Percentiles rank a stretch among this genome's conserved stretches.
Evolutionary conservation across 2,329 filamentous ascomycete genomes (phyloP).

Genomic region (Ceratocystiopsis sp.): DNA sequence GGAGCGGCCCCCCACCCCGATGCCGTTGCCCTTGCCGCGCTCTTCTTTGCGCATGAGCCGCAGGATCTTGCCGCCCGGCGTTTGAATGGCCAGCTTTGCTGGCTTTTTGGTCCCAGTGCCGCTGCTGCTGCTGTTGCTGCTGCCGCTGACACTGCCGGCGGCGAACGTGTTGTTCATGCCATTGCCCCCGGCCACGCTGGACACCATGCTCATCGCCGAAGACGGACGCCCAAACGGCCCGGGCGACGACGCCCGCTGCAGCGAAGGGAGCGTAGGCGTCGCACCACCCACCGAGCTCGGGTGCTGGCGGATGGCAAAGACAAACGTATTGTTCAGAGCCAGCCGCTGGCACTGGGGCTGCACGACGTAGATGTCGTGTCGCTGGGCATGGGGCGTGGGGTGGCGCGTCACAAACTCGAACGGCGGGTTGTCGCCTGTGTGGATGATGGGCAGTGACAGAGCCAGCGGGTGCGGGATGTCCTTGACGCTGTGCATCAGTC

Average conservation of each 20-base stretch:
- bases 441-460: constrained; percentile 74
- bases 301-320: constrained; percentile 90
- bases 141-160: constrained; percentile 26
- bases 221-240: constrained; percentile 43
- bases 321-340: constrained; percentile 91
- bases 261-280: constrained; percentile 24
- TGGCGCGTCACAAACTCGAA: constrained; percentile 90
- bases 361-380: constrained; percentile 91
- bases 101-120: constrained; percentile 50
- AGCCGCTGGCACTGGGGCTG: constrained; percentile 84
- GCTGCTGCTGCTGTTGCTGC: constrained; percentile 27
- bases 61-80: constrained; percentile 85
- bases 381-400: constrained; percentile 91
- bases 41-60: constrained; percentile 70
- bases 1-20: constrained; percentile 27
- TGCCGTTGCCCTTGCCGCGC: constrained; percentile 27
- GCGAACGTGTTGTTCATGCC: constrained; percentile 26
- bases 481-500: constrained; percentile 93
- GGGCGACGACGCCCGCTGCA: constrained; percentile 34
- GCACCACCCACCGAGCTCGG: constrained; percentile 36
- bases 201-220: constrained; percentile 49
- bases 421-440: constrained; percentile 79
- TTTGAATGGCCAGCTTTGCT: constrained; percentile 89
- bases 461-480: constrained; percentile 88
- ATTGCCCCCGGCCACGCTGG: constrained; percentile 38